Conservation (phyloP, 192 early-diverging fungal species). For the Mortierella hygrophila region DNA sequence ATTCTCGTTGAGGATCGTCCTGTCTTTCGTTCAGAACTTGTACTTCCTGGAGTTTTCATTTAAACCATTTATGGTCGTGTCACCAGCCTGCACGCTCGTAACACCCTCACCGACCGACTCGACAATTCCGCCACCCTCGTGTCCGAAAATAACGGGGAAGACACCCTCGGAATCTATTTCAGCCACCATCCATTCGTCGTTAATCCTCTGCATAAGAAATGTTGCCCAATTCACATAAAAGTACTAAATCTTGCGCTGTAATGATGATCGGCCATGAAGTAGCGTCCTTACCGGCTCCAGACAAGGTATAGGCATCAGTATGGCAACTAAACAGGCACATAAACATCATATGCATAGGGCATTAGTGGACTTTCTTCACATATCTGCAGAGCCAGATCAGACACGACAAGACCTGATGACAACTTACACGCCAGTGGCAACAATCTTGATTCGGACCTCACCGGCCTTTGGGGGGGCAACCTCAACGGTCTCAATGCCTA, state of each 20-base stretch:
- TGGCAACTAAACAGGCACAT: conserved; percentile 72
- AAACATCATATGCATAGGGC: conserved; percentile 19
- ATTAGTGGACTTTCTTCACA: not conserved
- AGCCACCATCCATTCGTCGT: not conserved
- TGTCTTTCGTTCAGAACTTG: too few relatives aligned
- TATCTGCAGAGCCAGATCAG: not conserved
- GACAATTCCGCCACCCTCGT: conserved; percentile 95
- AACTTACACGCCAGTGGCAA: conserved; percentile 87
- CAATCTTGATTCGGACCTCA: conserved; percentile 94
- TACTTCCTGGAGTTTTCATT: too few relatives aligned
- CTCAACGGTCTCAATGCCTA: conserved; percentile 93
- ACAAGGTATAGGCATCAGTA: conserved; percentile 96
- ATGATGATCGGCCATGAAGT: not conserved
- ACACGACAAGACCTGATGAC: not conserved
- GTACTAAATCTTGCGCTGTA: not conserved
- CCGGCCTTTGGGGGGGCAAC: conserved; percentile 94
- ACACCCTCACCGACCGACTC: conserved; percentile 97
- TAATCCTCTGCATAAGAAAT: not conserved
- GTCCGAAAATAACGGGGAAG: conserved; percentile 90
- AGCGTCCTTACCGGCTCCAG: conserved; percentile 70
- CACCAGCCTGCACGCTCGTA: conserved; percentile 89
- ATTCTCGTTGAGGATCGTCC: too few relatives aligned
- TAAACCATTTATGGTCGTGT: too few relatives aligned
- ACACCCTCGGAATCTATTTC: conserved; percentile 81
- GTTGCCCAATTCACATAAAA: not conserved